These are phyloP conservation scores for Akanthomyces dipterigenus DNA, from an alignment of 2,329 filamentous ascomycete genomes.

Conservation along the genomic window DNA sequence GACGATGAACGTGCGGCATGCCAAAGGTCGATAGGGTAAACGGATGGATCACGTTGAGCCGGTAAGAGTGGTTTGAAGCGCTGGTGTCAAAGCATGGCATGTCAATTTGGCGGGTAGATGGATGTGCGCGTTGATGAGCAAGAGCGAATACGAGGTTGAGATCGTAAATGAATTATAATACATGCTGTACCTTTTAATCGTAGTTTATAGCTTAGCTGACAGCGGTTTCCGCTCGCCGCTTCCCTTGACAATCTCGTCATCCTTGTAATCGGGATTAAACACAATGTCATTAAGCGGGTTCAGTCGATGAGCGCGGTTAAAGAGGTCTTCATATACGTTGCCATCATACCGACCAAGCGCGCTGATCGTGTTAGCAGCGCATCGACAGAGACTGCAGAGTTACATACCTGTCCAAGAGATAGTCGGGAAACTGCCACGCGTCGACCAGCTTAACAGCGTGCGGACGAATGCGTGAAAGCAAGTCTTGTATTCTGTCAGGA, in stretches of 20 bases:
- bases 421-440: constrained; percentile 70
- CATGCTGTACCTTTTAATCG: not conserved
- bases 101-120: too few relatives aligned
- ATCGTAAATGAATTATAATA: not conserved
- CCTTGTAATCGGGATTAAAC: constrained; percentile 64
- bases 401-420: constrained; percentile 58
- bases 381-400: not conserved
- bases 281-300: constrained; percentile 68
- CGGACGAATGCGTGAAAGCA: constrained; percentile 62
- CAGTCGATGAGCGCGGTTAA: constrained; percentile 61
- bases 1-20: too few relatives aligned
- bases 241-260: constrained; percentile 9
- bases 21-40: too few relatives aligned
- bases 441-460: constrained; percentile 68
- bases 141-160: not conserved
- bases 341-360: constrained; percentile 64
- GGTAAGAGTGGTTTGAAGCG: too few relatives aligned
- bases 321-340: constrained; percentile 72
- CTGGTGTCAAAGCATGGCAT: too few relatives aligned
- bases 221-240: constrained; percentile 8
- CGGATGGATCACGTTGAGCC: too few relatives aligned
- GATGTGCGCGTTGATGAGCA: too few relatives aligned
- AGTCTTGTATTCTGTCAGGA: not conserved
- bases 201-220: not conserved
- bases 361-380: not conserved